Conservation (phyloP, 2,329 filamentous ascomycete genomes). For the Fusarium verticillioides region DNA sequence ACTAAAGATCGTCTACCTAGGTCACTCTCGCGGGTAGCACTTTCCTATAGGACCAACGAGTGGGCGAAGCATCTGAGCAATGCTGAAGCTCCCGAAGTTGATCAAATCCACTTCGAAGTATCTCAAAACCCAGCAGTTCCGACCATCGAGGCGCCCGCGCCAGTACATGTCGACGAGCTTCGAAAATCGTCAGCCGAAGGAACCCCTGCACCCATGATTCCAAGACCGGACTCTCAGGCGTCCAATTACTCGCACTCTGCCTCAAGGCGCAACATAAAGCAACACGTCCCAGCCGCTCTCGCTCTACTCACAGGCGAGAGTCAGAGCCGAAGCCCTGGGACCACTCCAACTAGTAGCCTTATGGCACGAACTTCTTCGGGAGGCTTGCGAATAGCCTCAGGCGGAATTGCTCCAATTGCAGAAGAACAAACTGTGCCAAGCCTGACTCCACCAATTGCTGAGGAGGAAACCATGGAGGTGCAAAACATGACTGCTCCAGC, state of each 20-base stretch:
- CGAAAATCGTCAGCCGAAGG: conserved; percentile 70
- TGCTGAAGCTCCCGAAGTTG: conserved; percentile 77
- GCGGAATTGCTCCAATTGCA: conserved; percentile 54
- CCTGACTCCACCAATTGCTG: conserved; percentile 32
- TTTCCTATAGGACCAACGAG: conserved; percentile 91
- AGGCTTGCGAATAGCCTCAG: conserved; percentile 43
- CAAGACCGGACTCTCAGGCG: conserved; percentile 46
- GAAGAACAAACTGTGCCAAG: conserved; percentile 52
- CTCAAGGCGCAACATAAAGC: conserved; percentile 34
- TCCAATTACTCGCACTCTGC: conserved; percentile 38
- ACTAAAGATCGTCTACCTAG: conserved; percentile 73
- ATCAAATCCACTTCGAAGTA: conserved; percentile 66
- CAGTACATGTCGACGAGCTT: conserved; percentile 72
- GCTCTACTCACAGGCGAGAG: conserved; percentile 41
- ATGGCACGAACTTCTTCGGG: conserved; percentile 39
- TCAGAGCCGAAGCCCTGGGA: conserved; percentile 37
- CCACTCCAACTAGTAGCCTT: conserved; percentile 29
- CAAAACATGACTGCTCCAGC: conserved; percentile 37
- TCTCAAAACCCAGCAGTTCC: background rate
- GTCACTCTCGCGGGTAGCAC: conserved; percentile 79
- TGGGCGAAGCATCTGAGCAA: conserved; percentile 91
- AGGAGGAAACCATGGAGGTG: conserved; percentile 10
- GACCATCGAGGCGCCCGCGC: conserved; percentile 63
- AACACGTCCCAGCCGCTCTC: conserved; percentile 39
- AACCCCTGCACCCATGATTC: conserved; percentile 49